Evolutionary conservation across 1,284 basidiomycete genomes (phyloP).

Genomic region (Ceratobasidium sp.): DNA sequence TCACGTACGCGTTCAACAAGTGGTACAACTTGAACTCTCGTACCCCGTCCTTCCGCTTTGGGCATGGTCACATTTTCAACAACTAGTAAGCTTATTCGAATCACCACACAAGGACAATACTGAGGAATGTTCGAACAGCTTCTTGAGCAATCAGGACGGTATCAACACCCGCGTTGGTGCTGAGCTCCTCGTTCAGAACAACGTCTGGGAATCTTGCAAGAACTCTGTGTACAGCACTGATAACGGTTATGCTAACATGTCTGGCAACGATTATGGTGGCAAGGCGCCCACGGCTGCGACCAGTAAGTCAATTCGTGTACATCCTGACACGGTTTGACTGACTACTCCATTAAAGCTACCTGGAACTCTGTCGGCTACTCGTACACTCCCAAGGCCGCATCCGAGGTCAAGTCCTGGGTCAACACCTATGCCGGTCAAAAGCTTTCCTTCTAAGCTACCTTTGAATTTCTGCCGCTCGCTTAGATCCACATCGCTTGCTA

Average conservation of each 20-base stretch:
- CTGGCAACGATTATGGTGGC: background rate
- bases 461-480: background rate
- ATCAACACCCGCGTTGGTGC: constrained; percentile 63
- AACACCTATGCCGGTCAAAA: background rate
- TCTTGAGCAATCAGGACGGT: constrained; percentile 63
- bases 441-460: background rate
- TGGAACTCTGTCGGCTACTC: constrained; percentile 22
- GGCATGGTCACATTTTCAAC: constrained; percentile 46
- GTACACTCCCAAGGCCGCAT: constrained; percentile 6
- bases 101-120: background rate
- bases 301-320: background rate
- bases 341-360: background rate
- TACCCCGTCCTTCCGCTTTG: constrained; percentile 57
- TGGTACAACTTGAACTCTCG: constrained; percentile 53
- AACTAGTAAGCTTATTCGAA: constrained; percentile 5
- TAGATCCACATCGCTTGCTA: background rate
- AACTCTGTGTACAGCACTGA: constrained; percentile 35
- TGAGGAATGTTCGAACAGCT: constrained; percentile 47
- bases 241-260: constrained; percentile 24
- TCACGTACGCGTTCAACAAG: constrained; percentile 27
- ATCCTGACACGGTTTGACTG: background rate
- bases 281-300: background rate
- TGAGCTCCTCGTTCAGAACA: constrained; percentile 21
- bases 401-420: background rate
- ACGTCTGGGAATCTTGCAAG: background rate